These are phyloP conservation scores for Eucalyptus melliodora DNA, from an alignment of 345 rosid genomes.

Conservation along the genomic window DNA sequence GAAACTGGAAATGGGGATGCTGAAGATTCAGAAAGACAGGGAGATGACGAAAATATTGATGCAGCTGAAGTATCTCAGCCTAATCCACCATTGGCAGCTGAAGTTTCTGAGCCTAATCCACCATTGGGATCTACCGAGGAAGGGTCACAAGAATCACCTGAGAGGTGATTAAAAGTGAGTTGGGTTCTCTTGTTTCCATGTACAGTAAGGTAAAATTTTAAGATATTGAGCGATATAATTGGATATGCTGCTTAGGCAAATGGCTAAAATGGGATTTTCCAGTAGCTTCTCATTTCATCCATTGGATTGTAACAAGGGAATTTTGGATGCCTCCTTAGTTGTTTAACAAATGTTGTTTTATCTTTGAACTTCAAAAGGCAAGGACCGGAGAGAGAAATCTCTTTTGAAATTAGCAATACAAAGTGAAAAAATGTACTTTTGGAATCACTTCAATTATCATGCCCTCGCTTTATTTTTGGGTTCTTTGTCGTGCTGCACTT, in stretches of 20 bases:
- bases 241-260: neutral
- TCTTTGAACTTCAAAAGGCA: neutral
- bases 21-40: slow-evolving; percentile 23
- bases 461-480: neutral
- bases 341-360: neutral
- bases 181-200: slow-evolving; percentile 1
- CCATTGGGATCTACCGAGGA: slow-evolving; percentile 2
- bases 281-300: slow-evolving; percentile 8
- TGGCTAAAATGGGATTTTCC: slow-evolving; percentile 8
- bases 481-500: neutral
- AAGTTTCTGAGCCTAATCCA: slow-evolving; percentile 16
- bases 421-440: neutral
- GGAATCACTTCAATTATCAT: neutral
- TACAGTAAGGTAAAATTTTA: slow-evolving; percentile 53
- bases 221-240: neutral
- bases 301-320: slow-evolving; percentile 6
- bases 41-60: slow-evolving; percentile 1
- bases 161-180: neutral
- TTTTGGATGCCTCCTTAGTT: slow-evolving; percentile 7
- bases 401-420: neutral
- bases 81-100: neutral
- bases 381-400: neutral
- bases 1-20: slow-evolving; percentile 24
- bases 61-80: slow-evolving; percentile 18
- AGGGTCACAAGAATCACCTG: neutral